Conservation (phyloP, 371 early-diverging fungal genomes). For the Quaeritorhiza haematococci region DNA sequence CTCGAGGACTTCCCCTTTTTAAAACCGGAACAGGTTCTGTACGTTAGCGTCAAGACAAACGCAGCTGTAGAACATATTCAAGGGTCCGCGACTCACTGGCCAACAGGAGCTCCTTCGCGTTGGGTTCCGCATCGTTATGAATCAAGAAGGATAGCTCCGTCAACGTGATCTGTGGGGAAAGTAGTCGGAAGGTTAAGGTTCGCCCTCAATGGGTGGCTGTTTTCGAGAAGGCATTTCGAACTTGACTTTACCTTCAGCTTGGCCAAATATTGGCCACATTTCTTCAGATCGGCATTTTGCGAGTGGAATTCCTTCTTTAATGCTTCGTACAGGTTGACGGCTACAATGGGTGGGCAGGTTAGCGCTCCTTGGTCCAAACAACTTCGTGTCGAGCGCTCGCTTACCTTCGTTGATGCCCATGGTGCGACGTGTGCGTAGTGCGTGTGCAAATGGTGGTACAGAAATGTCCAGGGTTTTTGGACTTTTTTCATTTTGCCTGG, state of each 20-base stretch:
- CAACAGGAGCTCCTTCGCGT: conserved; percentile 56
- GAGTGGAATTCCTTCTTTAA: conserved; percentile 59
- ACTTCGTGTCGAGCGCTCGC: no score
- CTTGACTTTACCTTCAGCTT: conserved; percentile 68
- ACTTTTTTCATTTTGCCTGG: no score
- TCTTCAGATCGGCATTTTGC: conserved; percentile 66
- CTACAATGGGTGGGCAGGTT: no score
- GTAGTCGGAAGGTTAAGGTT: not conserved
- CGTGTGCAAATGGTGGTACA: no score
- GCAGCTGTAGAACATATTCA: no score
- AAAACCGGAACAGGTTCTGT: no score
- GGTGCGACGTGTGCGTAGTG: no score
- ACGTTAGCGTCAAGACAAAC: no score
- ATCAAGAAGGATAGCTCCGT: conserved; percentile 68
- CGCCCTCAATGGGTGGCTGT: no score
- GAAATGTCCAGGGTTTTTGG: no score
- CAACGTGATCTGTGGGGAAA: conserved; percentile 54
- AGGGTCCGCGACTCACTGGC: conserved; percentile 73
- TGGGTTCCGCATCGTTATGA: conserved; percentile 51
- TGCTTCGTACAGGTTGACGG: conserved; percentile 22
- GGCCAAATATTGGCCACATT: conserved; percentile 63
- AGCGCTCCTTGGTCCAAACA: no score
- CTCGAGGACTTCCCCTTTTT: conserved; percentile 81
- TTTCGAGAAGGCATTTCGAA: not conserved
- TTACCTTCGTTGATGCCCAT: no score